These are phyloP conservation scores for Hemileccinum impolitum DNA, from an alignment of 768 basidiomycete genomes.

Conservation along the genomic window DNA sequence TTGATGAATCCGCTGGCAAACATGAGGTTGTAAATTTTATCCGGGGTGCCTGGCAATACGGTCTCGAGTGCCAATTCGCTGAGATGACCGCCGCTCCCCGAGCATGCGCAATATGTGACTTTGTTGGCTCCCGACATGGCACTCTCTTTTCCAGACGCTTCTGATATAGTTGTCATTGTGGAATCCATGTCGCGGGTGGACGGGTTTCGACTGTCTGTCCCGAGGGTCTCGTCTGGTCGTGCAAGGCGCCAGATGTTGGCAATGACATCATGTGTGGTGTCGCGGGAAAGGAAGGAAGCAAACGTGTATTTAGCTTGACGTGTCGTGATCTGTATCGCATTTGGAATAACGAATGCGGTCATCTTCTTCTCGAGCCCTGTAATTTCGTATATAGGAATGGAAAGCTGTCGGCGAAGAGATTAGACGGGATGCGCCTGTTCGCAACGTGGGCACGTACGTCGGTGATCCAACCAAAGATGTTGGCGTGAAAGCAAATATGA, in stretches of 20 bases:
- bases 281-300: slow-evolving; percentile 93
- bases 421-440: slow-evolving; percentile 3
- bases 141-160: slow-evolving; percentile 5
- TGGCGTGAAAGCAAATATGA: slow-evolving; percentile 98
- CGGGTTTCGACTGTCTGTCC: slow-evolving; percentile 13
- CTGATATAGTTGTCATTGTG: slow-evolving; percentile 16
- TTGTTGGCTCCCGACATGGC: slow-evolving; percentile 36
- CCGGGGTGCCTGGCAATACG: slow-evolving; percentile 85
- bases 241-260: slow-evolving; percentile 93
- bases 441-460: slow-evolving; percentile 56
- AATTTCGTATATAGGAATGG: slow-evolving; percentile 86
- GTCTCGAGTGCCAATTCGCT: slow-evolving; percentile 72
- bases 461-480: slow-evolving; percentile 99
- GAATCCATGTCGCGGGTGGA: slow-evolving; percentile 21
- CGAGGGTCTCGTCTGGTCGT: slow-evolving; percentile 58
- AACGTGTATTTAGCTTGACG: slow-evolving; percentile 85
- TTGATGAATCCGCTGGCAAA: slow-evolving; percentile 96
- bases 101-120: slow-evolving; percentile 73
- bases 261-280: slow-evolving; percentile 95
- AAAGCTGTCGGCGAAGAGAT: slow-evolving; percentile 50
- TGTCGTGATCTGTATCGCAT: slow-evolving; percentile 89
- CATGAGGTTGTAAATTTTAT: slow-evolving; percentile 93
- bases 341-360: slow-evolving; percentile 97
- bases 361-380: slow-evolving; percentile 90
- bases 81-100: slow-evolving; percentile 65